Percentiles rank a stretch among this genome's conserved stretches.
Conservation (phyloP, 2,329 filamentous ascomycete species). For the Coniosporium uncinatum region DNA sequence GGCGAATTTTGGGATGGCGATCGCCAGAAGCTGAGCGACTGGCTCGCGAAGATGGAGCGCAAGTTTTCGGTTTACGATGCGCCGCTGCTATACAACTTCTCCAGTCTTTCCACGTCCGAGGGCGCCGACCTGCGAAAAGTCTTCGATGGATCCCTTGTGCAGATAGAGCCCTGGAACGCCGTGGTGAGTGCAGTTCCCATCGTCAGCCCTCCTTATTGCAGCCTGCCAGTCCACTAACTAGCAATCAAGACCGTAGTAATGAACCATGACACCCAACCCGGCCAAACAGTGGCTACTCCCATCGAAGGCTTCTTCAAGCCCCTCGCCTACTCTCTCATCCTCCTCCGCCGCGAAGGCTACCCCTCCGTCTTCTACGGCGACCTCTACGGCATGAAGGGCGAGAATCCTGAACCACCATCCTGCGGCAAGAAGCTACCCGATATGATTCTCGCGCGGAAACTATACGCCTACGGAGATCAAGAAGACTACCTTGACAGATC, state of each 20-base stretch:
- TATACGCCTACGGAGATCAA: conserved; percentile 63
- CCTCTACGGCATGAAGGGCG: conserved; percentile 55
- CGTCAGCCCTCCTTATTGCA: background rate
- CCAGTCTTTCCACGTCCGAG: conserved; percentile 47
- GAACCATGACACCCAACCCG: conserved; percentile 66
- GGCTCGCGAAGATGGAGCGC: conserved; percentile 51
- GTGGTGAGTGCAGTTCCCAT: conserved; percentile 28
- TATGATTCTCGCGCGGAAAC: conserved; percentile 54
- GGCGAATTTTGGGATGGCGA: conserved; percentile 66
- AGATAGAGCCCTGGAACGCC: conserved; percentile 41
- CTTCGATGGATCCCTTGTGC: conserved; percentile 55
- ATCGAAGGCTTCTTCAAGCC: conserved; percentile 65
- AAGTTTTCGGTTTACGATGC: conserved; percentile 61
- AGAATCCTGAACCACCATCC: conserved; percentile 44
- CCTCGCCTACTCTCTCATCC: conserved; percentile 65
- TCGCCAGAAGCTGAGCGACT: conserved; percentile 46
- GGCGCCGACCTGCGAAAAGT: conserved; percentile 57
- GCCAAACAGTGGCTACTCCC: conserved; percentile 56
- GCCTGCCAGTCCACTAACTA: background rate
- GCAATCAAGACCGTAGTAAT: conserved; percentile 43
- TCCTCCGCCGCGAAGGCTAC: conserved; percentile 56
- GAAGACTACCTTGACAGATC: conserved; percentile 56
- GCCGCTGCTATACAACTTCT: conserved; percentile 64
- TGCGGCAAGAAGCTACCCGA: conserved; percentile 50
- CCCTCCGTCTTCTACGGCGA: conserved; percentile 70